A percentile compares a stretch with the other conserved stretches of the same genome.
Conservation (phyloP, 805 yeast species). For the Hanseniaspora hatyaiensis region DNA sequence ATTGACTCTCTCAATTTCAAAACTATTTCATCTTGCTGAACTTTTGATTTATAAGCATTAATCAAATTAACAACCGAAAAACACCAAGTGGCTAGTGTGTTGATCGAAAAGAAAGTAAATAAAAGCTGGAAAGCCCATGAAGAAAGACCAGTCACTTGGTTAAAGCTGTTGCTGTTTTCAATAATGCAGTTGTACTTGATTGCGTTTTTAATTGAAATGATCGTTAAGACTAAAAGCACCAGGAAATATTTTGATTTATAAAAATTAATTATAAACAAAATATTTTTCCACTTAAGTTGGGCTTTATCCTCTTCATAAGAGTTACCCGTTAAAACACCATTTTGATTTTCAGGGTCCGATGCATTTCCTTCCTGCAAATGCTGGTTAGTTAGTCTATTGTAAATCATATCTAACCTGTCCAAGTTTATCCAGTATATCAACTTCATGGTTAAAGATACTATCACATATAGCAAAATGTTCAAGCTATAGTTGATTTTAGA, state of each 20-base stretch:
- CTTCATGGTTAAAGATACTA: slow-evolving; percentile 22
- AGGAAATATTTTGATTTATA: slow-evolving; percentile 10
- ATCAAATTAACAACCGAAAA: slow-evolving; percentile 36
- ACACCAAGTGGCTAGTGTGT: slow-evolving; percentile 33
- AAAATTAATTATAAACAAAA: slow-evolving; percentile 1
- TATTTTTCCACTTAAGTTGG: background rate
- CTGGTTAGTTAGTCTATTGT: slow-evolving; percentile 6
- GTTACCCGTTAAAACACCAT: slow-evolving; percentile 19
- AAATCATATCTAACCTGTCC: slow-evolving; percentile 30
- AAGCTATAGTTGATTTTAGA: slow-evolving; percentile 22
- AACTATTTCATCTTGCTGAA: slow-evolving; percentile 40
- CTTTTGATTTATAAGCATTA: slow-evolving; percentile 25
- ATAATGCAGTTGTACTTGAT: background rate
- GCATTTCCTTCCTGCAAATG: slow-evolving; percentile 23
- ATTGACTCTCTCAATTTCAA: slow-evolving; percentile 63
- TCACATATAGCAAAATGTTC: slow-evolving; percentile 68
- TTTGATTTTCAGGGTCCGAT: slow-evolving; percentile 20
- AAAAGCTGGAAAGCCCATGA: background rate
- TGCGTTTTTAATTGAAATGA: background rate
- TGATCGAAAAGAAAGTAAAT: slow-evolving; percentile 2
- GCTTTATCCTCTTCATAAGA: slow-evolving; percentile 4
- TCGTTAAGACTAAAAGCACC: background rate
- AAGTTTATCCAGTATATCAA: slow-evolving; percentile 34
- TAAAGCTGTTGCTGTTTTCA: background rate
- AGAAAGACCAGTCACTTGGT: background rate